These are phyloP conservation scores for Leccinum subspadiceum DNA, from an alignment of 1,284 basidiomycete species.

Conservation along the genomic window DNA sequence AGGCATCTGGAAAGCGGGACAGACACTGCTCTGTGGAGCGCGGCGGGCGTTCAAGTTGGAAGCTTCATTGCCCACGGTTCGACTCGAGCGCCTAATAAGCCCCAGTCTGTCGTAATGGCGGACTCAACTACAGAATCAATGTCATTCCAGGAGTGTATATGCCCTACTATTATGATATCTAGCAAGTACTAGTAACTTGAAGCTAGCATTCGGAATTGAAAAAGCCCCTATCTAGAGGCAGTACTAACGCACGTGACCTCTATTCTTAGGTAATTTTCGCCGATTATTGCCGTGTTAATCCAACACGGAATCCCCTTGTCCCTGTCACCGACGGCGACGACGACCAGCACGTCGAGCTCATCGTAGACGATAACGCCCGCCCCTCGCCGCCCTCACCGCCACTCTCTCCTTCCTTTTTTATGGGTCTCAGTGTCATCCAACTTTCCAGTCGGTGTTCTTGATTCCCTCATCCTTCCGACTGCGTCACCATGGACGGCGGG, in stretches of 20 bases:
- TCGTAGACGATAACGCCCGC: slow-evolving; percentile 32
- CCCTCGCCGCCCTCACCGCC: background rate
- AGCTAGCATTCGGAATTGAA: background rate
- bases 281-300: slow-evolving; percentile 30
- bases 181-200: background rate
- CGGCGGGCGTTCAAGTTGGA: background rate
- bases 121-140: background rate
- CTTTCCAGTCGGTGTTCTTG: slow-evolving; percentile 23
- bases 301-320: slow-evolving; percentile 36
- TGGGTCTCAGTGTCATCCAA: slow-evolving; percentile 16
- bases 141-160: background rate
- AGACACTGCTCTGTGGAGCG: background rate
- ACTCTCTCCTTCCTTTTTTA: slow-evolving; percentile 14
- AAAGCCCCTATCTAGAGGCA: slow-evolving; percentile 7
- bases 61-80: slow-evolving; percentile 2
- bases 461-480: slow-evolving; percentile 21
- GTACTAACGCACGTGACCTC: slow-evolving; percentile 24
- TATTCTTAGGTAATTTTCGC: slow-evolving; percentile 32
- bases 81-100: background rate
- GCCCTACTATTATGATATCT: background rate
- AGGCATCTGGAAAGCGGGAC: background rate
- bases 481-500: slow-evolving; percentile 32
- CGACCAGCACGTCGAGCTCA: slow-evolving; percentile 28
- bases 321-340: slow-evolving; percentile 35
- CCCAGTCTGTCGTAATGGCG: background rate